Conservation (phyloP, 139 green algal genomes). For the Picochlorum sp. region DNA sequence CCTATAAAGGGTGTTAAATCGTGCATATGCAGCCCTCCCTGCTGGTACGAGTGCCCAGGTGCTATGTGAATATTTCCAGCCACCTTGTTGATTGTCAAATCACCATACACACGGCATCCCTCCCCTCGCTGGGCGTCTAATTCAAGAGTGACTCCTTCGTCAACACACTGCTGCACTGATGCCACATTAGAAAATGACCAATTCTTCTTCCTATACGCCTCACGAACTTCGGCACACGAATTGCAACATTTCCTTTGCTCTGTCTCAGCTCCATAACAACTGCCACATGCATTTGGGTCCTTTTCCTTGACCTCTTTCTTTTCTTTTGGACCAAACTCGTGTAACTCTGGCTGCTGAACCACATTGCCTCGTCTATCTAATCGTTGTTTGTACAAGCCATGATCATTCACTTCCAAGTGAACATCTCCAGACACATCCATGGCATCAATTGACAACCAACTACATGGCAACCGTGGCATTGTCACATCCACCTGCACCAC, state of each 20-base stretch:
- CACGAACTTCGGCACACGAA: conserved; percentile 80
- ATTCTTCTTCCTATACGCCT: conserved; percentile 43
- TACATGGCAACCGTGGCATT: conserved; percentile 81
- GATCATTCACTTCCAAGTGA: conserved; percentile 82
- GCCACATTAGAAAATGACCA: conserved; percentile 63
- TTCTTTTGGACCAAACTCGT: not conserved
- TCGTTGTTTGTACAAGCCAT: conserved; percentile 75
- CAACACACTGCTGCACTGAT: conserved; percentile 72
- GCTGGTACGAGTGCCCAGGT: conserved; percentile 84
- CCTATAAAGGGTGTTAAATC: conserved; percentile 80
- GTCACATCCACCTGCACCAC: conserved; percentile 79
- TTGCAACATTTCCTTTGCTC: conserved; percentile 79
- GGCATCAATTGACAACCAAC: conserved; percentile 83
- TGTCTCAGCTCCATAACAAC: conserved; percentile 87
- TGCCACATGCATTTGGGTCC: conserved; percentile 55
- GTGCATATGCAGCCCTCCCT: conserved; percentile 85
- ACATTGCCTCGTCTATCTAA: conserved; percentile 7
- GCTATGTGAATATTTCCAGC: conserved; percentile 97
- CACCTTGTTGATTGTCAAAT: conserved; percentile 74
- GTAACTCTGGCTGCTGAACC: not conserved
- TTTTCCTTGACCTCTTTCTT: not conserved
- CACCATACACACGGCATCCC: conserved; percentile 88
- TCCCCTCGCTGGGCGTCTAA: conserved; percentile 77
- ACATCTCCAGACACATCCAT: conserved; percentile 96
- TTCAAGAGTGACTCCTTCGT: conserved; percentile 61